Evolutionary conservation across 257 asterid species (phyloP), one percentile per base, ranked within the genome.

Genomic region (Henckelia pumila): DNA sequence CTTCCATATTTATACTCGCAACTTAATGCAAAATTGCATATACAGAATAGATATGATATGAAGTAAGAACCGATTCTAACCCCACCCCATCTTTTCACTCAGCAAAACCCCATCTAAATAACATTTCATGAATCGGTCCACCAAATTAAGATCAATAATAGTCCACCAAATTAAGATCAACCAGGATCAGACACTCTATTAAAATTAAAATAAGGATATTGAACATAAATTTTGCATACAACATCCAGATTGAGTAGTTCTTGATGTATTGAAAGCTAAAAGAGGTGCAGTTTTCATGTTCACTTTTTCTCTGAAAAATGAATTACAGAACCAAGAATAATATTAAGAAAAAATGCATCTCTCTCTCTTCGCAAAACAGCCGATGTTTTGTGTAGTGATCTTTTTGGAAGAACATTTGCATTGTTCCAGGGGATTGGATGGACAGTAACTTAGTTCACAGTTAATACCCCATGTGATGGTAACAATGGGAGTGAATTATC

Each of bases 1-100:
- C 56, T 59, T 52, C 74, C 77, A 67, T 33, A 71, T 56, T 55
- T 20, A 56, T 17, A 37, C 35, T 56, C 24, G 37, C 59, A 50
- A 58, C 47, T 62, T 55, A 29, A 28, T 0, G 21, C 55, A 16
- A 25, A 66, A 66, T 8, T 26, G n/a, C 53, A 56, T 29, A 49
- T 28, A 32, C 29, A 5, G 7, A 62, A 20, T 22, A 30, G 25
- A 60, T 23, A 62, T 21, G 25, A 60, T 23, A 62, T 21, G 21
- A 23, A 35, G 63, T 16, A 61, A 62, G 49, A 30, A 56, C 23
- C 56, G 6, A 9, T 5, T 23, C 17, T 16, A 28, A 13, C 1
- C 30, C 33, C 4, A 3, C 7, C 52, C 52, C 0, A 40, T 40
- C 11, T 40, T 3, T 56, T 57, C n/a, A 57, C 16, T 11, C 4